These are phyloP conservation scores for Boletus subparvulus DNA, from an alignment of 768 basidiomycete species.

Conservation along the genomic window DNA sequence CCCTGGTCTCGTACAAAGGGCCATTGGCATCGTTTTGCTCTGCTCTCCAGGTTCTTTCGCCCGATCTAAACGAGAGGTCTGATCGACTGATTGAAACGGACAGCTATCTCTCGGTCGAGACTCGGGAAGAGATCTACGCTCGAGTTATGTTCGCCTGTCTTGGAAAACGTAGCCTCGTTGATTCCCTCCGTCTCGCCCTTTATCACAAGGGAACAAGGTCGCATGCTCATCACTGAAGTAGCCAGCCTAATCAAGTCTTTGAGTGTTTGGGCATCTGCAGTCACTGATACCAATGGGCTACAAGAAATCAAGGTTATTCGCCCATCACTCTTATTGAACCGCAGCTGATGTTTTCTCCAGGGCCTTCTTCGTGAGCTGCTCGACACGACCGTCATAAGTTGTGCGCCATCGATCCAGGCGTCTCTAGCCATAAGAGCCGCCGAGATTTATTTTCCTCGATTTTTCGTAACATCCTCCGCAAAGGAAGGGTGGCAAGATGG, in stretches of 20 bases:
- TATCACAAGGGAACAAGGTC: constrained; percentile 16
- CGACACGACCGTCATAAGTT: constrained; percentile 37
- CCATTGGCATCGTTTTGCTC: constrained; percentile 17
- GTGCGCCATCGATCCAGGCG: constrained; percentile 40
- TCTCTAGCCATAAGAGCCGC: constrained; percentile 49
- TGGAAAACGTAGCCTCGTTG: constrained; percentile 14
- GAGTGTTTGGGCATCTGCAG: constrained; percentile 13
- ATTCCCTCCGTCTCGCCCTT: constrained; percentile 17
- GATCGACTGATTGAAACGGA: not conserved
- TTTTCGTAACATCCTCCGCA: constrained; percentile 36
- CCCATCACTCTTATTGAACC: not conserved
- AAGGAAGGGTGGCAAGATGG: constrained; percentile 42
- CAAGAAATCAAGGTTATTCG: constrained; percentile 22
- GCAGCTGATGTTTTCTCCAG: constrained; percentile 20
- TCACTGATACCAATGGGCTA: not conserved
- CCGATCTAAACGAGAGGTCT: not conserved
- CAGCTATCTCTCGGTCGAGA: constrained; percentile 28
- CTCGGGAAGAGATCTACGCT: constrained; percentile 25
- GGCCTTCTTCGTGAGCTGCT: constrained; percentile 31
- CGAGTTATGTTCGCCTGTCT: constrained; percentile 20
- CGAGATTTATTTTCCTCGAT: constrained; percentile 44
- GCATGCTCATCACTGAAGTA: constrained; percentile 18
- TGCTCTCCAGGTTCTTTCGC: constrained; percentile 22
- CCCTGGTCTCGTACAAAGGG: constrained; percentile 6
- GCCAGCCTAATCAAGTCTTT: constrained; percentile 17